Base-by-base conservation (phyloP, 2,329 filamentous ascomycete species). In the Colletotrichum navitas region DNA sequence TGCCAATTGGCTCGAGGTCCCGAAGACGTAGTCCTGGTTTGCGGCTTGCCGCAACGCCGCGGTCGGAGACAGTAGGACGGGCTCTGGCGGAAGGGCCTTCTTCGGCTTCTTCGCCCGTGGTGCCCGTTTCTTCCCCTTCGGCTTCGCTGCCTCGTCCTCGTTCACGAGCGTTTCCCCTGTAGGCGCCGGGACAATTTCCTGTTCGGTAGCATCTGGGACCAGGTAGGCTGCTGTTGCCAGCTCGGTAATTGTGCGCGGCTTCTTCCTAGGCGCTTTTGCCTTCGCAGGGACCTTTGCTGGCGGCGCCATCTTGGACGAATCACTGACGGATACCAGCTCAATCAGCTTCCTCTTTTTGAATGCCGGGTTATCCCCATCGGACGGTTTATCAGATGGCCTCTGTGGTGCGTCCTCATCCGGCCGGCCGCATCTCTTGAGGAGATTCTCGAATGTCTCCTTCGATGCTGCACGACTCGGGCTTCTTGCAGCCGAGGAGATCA, bases 1-100 rank as follows among this genome's bases (percentile, higher is more conserved):
- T 18, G 91, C 92, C 32, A 97, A 82, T 79, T 97, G 94, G 79
- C 94, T 97, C 1, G 92, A 95, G 0, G 94, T 96, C 1, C 94
- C 94, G 80, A 97, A 97, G 0, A 97, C 82, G 77, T 95, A 93
- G 71, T 94, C 90, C 78, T 96, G 94, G 1, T 87, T 84, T 3
- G 88, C 85, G 18, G 92, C 87, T 74, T 92, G 87, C 63, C 88
- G 88, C 54, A 91, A 81, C 1, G 93, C 94, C 32, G 91, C 88
- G 59, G 83, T 84, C 0, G 94, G 94, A 0, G 93, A 93, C 14
- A 93, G 83, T 2, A 97, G 79, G 24, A 88, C 79, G 52, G 85
- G 83, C 26, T 85, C 83, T n/a, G 84, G 82, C 1, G 77, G 77
- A 55, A 74, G 71, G 45, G 75, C 77, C 43, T 76, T 73, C 62